Evolutionary conservation across 306 rosid genomes (phyloP), one percentile per base, ranked within the genome.

Genomic region (Senna siamea): DNA sequence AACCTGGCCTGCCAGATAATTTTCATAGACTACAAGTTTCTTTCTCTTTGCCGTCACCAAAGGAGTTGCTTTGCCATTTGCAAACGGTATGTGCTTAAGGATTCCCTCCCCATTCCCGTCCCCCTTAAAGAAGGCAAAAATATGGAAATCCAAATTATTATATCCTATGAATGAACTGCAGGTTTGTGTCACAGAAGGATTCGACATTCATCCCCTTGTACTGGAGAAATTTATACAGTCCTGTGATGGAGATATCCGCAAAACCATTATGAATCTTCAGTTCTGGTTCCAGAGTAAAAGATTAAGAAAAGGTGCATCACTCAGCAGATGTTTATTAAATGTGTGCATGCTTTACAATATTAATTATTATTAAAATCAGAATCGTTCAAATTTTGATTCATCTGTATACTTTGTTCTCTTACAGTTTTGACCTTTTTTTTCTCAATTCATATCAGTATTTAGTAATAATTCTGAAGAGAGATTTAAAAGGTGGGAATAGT

Each of bases 201-300:
- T 78, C 72, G 71, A 73, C 64, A 67, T 83, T 73, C 76, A 73
- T 66, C 87, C 95, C 69, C 59, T 73, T 74, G 60, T 89, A 66
- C 77, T 94, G 48, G 85, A 88, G 80, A 87, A 58, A 59, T 82
- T 94, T 74, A 66, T 94, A 70, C 81, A 55, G 47, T 87, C 73
- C 78, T 88, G 90, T 54, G 76, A 58, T 69, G 86, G 88, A 57
- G 99, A 94, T 80, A 86, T 94, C 60, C 92, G 97, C 50, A 91
- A 94, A 88, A 79, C 80, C 77, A 84, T 87, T 59, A 78, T 86
- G 96, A 86, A 87, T 73, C 93, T 94, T 79, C 99, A 94, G 85
- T 94, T 88, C 89, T 88, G 99, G 99, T 79, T 89, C 79, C 99
- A 87, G 85, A 89, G 89, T 80, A 70, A 65, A 83, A 69, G 52